These are phyloP conservation scores for Rubus idaeus DNA, from an alignment of 306 rosid genomes.

Conservation along the genomic window DNA sequence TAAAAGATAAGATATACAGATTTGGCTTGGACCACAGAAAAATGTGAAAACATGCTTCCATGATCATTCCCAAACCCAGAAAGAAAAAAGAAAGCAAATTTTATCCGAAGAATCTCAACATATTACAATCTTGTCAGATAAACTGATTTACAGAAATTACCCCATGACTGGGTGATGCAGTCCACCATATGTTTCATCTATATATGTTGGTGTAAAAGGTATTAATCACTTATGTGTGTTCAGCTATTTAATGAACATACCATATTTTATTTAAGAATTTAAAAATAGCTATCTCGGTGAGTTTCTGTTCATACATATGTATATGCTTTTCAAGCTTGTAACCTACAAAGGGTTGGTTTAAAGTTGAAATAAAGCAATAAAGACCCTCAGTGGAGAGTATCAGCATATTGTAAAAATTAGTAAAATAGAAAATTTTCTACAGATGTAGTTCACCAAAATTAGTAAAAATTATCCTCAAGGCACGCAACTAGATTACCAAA, in stretches of 20 bases:
- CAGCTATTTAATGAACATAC: background rate
- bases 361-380: background rate
- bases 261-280: background rate
- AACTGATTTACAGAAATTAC: background rate
- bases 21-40: background rate
- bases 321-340: background rate
- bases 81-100: background rate
- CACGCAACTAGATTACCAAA: background rate
- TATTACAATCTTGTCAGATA: background rate
- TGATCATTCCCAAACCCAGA: background rate
- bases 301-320: background rate
- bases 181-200: background rate
- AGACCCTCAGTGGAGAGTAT: slow-evolving; percentile 13
- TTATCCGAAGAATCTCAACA: background rate
- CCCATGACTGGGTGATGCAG: background rate
- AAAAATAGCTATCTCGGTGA: background rate
- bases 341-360: background rate
- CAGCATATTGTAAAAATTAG: slow-evolving; percentile 12
- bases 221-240: background rate
- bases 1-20: background rate
- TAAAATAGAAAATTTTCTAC: background rate
- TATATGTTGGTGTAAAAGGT: background rate
- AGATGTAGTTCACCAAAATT: background rate
- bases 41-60: background rate
- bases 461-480: background rate